Evolutionary conservation across 306 rosid species (phyloP).

Genomic region (Psophocarpus tetragonolobus): DNA sequence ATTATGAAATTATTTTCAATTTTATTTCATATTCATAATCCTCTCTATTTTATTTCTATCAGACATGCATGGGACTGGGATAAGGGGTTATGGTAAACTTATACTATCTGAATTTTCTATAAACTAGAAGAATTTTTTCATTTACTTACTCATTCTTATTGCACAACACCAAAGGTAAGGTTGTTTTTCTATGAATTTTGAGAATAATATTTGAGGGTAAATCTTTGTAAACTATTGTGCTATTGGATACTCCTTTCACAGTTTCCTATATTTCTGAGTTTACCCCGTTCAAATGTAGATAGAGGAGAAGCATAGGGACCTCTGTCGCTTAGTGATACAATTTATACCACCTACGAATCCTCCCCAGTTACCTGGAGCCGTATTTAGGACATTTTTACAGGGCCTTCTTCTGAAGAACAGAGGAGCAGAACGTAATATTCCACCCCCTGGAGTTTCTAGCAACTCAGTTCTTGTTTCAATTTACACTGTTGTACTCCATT

Average conservation of each 20-base stretch:
- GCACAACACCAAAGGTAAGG: neutral
- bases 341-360: slow-evolving; percentile 84
- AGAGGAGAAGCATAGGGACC: slow-evolving; percentile 98
- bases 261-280: slow-evolving; percentile 22
- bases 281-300: slow-evolving; percentile 52
- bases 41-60: slow-evolving; percentile 20
- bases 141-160: slow-evolving; percentile 6
- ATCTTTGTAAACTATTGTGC: neutral
- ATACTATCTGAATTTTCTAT: slow-evolving; percentile 13
- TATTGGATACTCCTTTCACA: slow-evolving; percentile 13
- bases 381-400: slow-evolving; percentile 80
- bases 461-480: slow-evolving; percentile 87
- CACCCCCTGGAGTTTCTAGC: slow-evolving; percentile 88
- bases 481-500: slow-evolving; percentile 85
- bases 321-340: slow-evolving; percentile 87
- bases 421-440: slow-evolving; percentile 79
- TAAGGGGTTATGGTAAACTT: neutral
- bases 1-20: slow-evolving; percentile 2
- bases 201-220: slow-evolving; percentile 2
- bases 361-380: slow-evolving; percentile 91
- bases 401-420: slow-evolving; percentile 80
- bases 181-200: slow-evolving; percentile 16
- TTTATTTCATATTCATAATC: slow-evolving; percentile 10
- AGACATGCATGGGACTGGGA: neutral
- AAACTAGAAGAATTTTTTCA: neutral